phyloP scores from a whole-genome alignment of 192 early-diverging fungal genomes.

The Coemansia sp. region DNA sequence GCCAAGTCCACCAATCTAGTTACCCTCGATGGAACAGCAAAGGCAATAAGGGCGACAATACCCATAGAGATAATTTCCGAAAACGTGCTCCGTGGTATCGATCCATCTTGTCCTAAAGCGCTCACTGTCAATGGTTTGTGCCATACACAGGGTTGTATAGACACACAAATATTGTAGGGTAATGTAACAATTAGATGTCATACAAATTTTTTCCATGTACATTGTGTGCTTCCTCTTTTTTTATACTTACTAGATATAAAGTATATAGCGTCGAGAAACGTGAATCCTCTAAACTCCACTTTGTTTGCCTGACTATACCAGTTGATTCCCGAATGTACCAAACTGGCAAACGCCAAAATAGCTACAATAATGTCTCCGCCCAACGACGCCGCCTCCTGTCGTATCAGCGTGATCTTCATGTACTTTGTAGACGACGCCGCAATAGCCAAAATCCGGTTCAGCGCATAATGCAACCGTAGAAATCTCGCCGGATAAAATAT shows the following conservation, averaged over 20 bases:
- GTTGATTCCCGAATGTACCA: slow-evolving; percentile 53
- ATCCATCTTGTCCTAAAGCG: slow-evolving; percentile 30
- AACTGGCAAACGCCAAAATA: slow-evolving; percentile 45
- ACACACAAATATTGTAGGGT: background rate
- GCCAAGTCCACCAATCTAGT: slow-evolving; percentile 45
- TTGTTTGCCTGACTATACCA: slow-evolving; percentile 47
- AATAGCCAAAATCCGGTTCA: slow-evolving; percentile 33
- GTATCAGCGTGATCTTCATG: slow-evolving; percentile 34
- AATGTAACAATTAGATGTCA: background rate
- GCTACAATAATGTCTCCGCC: slow-evolving; percentile 46
- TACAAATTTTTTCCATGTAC: background rate
- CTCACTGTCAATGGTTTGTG: slow-evolving; percentile 32
- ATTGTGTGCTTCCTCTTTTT: too few relatives aligned
- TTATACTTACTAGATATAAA: slow-evolving; percentile 49
- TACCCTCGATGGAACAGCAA: slow-evolving; percentile 48
- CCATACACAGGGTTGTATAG: slow-evolving; percentile 10
- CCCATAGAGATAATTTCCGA: slow-evolving; percentile 48
- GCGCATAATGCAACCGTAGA: slow-evolving; percentile 41
- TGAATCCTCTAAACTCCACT: slow-evolving; percentile 26
- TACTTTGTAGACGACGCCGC: slow-evolving; percentile 21
- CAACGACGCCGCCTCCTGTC: slow-evolving; percentile 39
- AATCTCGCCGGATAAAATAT: slow-evolving; percentile 58
- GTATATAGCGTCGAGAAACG: slow-evolving; percentile 53
- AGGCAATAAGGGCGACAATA: slow-evolving; percentile 49
- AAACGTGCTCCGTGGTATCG: slow-evolving; percentile 49